A percentile compares a stretch with the other conserved stretches of the same genome.
Evolutionary conservation across 2,329 filamentous ascomycete species (phyloP).

Genomic region (Arthroderma sp.): DNA sequence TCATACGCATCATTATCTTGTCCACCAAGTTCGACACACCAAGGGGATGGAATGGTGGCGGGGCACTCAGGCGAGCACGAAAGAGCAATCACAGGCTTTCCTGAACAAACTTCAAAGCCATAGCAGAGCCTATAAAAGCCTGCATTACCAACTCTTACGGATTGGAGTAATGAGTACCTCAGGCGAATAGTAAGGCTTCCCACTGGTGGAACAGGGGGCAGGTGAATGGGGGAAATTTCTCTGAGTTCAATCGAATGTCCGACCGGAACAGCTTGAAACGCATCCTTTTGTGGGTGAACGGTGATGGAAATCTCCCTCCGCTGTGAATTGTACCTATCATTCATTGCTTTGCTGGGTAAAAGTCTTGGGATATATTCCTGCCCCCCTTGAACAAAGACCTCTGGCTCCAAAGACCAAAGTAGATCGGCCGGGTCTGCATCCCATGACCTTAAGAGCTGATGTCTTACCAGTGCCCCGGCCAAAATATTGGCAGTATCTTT

Average conservation of each 20-base stretch:
- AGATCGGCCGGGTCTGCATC: not conserved
- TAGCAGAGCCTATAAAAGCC: not conserved
- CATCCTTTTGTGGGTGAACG: not conserved
- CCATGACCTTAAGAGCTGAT: not conserved
- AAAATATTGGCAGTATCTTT: not conserved
- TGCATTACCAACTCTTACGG: not conserved
- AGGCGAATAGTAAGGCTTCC: not conserved
- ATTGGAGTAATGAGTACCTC: not conserved
- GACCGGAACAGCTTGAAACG: not conserved
- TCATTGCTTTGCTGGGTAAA: not conserved
- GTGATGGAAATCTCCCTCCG: not conserved
- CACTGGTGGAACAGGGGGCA: not conserved
- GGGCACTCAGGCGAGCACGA: not conserved
- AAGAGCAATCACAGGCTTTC: not conserved
- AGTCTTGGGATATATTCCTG: not conserved
- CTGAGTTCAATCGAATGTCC: not conserved
- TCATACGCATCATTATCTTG: not conserved
- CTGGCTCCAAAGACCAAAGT: not conserved
- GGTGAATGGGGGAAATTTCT: not conserved
- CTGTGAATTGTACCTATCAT: constrained; percentile 2
- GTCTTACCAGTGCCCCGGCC: not conserved
- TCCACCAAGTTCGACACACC: not conserved
- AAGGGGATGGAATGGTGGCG: not conserved
- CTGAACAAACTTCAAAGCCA: not conserved
- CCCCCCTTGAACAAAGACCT: not conserved